Percentiles rank a stretch among this genome's conserved stretches.
These are phyloP conservation scores for Pleodorina starrii DNA, from an alignment of 139 green algal genomes.

Conservation along the genomic window DNA sequence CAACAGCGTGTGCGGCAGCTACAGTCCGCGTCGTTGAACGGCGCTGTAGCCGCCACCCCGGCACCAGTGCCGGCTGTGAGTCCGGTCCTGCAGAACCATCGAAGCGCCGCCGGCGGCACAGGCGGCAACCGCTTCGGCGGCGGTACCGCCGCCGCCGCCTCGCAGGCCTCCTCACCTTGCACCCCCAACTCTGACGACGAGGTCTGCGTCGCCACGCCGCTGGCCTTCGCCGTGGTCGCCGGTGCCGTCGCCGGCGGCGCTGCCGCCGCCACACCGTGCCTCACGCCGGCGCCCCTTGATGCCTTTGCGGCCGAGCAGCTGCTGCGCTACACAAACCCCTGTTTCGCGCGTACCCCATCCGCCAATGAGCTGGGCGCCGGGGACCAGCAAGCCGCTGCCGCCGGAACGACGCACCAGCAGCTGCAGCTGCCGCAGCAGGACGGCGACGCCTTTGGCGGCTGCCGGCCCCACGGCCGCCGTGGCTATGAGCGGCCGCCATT, in stretches of 20 bases:
- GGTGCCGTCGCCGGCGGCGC: not conserved
- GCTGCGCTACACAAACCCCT: slow-evolving; percentile 23
- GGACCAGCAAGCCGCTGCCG: not conserved
- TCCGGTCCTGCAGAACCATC: no score
- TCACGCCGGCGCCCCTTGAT: not conserved
- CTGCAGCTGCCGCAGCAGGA: not conserved
- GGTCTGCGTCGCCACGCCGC: not conserved
- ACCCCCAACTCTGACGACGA: not conserved
- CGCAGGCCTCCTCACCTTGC: not conserved
- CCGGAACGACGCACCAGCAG: not conserved
- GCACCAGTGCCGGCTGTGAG: not conserved
- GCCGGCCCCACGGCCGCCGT: not conserved
- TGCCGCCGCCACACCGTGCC: not conserved
- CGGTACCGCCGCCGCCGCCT: not conserved
- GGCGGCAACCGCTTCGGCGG: no score
- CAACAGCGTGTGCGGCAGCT: not conserved
- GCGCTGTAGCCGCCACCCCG: not conserved
- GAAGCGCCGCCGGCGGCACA: no score
- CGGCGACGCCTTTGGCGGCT: not conserved
- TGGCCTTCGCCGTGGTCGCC: not conserved
- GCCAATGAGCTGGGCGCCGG: not conserved
- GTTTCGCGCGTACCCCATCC: not conserved
- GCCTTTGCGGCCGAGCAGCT: not conserved
- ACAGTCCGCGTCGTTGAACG: not conserved
- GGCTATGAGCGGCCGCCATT: not conserved